These are phyloP conservation scores for Pholiota adiposa DNA, from an alignment of 1,284 basidiomycete species.

Conservation along the genomic window DNA sequence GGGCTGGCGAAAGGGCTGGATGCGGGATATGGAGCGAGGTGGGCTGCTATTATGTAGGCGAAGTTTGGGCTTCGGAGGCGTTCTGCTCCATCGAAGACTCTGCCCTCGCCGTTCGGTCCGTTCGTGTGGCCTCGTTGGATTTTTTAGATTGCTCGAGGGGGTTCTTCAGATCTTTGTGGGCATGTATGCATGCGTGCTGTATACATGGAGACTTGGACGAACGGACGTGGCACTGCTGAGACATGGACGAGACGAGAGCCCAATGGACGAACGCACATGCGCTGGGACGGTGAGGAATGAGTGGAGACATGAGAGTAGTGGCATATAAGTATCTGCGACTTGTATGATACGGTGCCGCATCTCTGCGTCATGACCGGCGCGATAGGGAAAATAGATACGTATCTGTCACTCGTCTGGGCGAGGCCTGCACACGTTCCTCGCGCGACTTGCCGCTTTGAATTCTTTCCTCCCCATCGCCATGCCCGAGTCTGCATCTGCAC, in stretches of 20 bases:
- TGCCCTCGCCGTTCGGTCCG: background rate
- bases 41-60: too few species aligned
- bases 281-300: background rate
- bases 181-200: too few species aligned
- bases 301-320: background rate
- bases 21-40: too few species aligned
- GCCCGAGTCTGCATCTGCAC: background rate
- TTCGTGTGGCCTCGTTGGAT: background rate
- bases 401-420: background rate
- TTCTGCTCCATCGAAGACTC: too few species aligned
- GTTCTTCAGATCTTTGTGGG: background rate
- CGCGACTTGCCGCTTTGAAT: background rate
- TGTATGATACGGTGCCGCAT: background rate
- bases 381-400: background rate
- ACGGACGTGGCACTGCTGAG: background rate
- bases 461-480: too few species aligned
- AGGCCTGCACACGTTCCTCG: background rate
- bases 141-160: background rate
- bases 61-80: too few species aligned
- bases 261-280: slow-evolving; percentile 18
- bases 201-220: background rate
- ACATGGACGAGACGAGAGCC: background rate
- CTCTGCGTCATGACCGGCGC: background rate
- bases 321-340: background rate
- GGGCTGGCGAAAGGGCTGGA: too few species aligned